Base-by-base conservation (phyloP, 2,329 filamentous ascomycete genomes). In the Macroventuria anomochaeta region DNA sequence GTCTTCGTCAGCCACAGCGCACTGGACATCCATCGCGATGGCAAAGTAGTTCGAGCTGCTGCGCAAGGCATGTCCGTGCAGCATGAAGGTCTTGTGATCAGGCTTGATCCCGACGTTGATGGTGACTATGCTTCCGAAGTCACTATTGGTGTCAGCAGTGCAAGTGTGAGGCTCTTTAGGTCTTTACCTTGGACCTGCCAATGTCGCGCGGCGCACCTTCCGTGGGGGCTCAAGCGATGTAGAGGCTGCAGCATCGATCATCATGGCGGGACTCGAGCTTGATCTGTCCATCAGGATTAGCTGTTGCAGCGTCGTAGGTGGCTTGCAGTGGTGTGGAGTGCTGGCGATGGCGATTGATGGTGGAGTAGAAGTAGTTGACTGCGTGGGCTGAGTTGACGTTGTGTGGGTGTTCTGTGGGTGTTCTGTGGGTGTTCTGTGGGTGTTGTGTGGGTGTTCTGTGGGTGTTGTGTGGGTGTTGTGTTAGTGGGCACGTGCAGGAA, bases 21-120 rank as follows among this genome's bases (percentile, higher is more conserved):
- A 41, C 7, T 41, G 29, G 11, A 29, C 29, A 28, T 41, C 42
- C 13, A 46, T 39, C 3, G 49, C 28, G 13, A 17, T 29, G 23
- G 36, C 41, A 11, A 53, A 32, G 17, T 34, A 44, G 31, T 40
- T 32, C 3, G 49, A 46, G 11, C 41, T 53, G 15, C 25, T 40
- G 3, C 41, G 41, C n/a, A 53, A 15, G 13, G 31, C 36, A 20
- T 46, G 21, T n/a, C 39, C 7, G 7, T 46, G 42, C n/a, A 46
- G 29, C n/a, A 46, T 23, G 17, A 52, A 53, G 17, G 37, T 42
- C 37, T 53, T 46, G 10, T 18, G 23, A 7, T 37, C 37, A 18
- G 36, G 36, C 42, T 46, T 46, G 36, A 42, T 46, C 6, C 42
- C 49, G 6, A 46, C 31, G 7, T 36, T 28, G 17, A 53, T 37